Evolutionary conservation across 495 filamentous ascomycete species (phyloP).

Genomic region (Trichoderma orchidacearum): DNA sequence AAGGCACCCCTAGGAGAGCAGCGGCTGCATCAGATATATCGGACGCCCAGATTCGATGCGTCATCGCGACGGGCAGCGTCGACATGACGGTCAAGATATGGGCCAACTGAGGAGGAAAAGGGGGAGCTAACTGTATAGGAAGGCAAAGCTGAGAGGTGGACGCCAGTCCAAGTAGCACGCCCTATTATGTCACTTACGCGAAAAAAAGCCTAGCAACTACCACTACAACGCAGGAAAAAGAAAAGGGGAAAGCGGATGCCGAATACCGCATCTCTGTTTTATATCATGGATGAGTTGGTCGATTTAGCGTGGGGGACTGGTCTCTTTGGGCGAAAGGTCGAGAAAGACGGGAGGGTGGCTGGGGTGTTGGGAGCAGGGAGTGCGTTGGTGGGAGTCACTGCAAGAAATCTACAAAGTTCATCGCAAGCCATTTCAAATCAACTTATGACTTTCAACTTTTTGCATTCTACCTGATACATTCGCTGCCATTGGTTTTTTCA

Average conservation of each 20-base stretch:
- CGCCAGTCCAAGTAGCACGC: not conserved
- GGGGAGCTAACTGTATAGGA: not conserved
- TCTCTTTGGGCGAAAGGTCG: not conserved
- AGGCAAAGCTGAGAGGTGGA: not conserved
- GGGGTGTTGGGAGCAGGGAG: not conserved
- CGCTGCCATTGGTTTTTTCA: not conserved
- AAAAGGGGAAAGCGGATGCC: not conserved
- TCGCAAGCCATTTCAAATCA: not conserved
- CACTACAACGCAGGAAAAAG: not conserved
- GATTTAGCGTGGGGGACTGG: not conserved
- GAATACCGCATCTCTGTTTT: not conserved
- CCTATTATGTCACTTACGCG: not conserved
- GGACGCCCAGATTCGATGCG: constrained; percentile 41
- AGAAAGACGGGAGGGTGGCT: not conserved
- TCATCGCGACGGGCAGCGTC: constrained; percentile 50
- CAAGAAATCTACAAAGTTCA: not conserved
- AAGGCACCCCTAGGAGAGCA: constrained; percentile 33
- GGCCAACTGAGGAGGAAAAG: constrained; percentile 26
- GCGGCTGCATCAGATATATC: constrained; percentile 13
- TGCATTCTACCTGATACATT: no score
- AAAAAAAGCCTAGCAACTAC: not conserved
- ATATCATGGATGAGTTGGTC: not conserved
- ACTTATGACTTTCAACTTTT: no score
- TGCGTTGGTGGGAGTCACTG: not conserved
- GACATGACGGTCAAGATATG: constrained; percentile 49